phyloP scores from a whole-genome alignment of 768 basidiomycete species.

The Termitomyces bulborhizus region DNA sequence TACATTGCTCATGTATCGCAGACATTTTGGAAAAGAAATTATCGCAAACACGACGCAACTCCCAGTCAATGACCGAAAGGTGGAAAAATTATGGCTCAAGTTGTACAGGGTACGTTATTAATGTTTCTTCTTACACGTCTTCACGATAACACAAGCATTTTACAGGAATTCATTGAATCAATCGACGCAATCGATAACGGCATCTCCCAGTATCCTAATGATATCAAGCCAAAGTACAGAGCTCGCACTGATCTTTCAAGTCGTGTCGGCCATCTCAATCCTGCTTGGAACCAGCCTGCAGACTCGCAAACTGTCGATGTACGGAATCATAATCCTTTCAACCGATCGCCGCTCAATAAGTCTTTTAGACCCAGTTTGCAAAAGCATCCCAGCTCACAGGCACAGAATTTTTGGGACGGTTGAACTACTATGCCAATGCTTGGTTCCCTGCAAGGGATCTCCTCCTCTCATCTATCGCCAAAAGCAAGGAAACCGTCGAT shows the following conservation, averaged over 20 bases:
- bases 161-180: slow-evolving; percentile 87
- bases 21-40: slow-evolving; percentile 87
- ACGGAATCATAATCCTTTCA: slow-evolving; percentile 17
- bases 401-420: slow-evolving; percentile 70
- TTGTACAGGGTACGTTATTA: slow-evolving; percentile 62
- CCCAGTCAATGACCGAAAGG: slow-evolving; percentile 49
- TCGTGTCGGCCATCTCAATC: slow-evolving; percentile 81
- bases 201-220: slow-evolving; percentile 69
- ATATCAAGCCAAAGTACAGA: slow-evolving; percentile 64
- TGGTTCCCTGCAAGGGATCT: slow-evolving; percentile 92
- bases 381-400: slow-evolving; percentile 82
- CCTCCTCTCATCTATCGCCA: slow-evolving; percentile 51
- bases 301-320: slow-evolving; percentile 71
- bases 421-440: slow-evolving; percentile 80
- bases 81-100: slow-evolving; percentile 79
- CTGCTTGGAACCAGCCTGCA: slow-evolving; percentile 83
- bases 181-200: slow-evolving; percentile 97
- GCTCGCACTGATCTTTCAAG: slow-evolving; percentile 79
- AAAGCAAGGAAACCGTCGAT: slow-evolving; percentile 54
- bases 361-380: slow-evolving; percentile 57
- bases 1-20: slow-evolving; percentile 19
- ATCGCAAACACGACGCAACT: slow-evolving; percentile 57
- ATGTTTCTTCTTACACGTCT: neutral
- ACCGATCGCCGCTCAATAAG: neutral
- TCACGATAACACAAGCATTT: neutral